Percentiles rank a stretch among this genome's conserved stretches.
phyloP scores from a whole-genome alignment of 164 flowering plant genomes.

The Umbellularia californica region DNA sequence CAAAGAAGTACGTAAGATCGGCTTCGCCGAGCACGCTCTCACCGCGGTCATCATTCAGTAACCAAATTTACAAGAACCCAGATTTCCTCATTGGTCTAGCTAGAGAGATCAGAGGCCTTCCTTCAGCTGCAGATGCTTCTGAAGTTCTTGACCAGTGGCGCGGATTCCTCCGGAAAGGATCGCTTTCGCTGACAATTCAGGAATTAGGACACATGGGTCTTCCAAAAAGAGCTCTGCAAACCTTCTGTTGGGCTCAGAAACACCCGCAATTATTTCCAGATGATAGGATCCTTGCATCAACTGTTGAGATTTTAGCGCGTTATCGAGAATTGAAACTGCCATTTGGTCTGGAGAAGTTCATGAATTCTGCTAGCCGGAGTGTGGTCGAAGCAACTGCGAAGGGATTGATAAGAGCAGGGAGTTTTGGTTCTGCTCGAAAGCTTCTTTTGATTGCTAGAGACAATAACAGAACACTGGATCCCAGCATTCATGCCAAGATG shows the following conservation, averaged over 20 bases:
- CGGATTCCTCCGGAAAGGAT: slow-evolving; percentile 65
- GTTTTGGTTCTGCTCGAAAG: slow-evolving; percentile 57
- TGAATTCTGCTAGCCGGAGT: slow-evolving; percentile 44
- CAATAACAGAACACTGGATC: slow-evolving; percentile 47
- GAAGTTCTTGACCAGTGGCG: slow-evolving; percentile 50
- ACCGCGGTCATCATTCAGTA: slow-evolving; percentile 35
- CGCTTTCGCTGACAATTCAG: slow-evolving; percentile 74
- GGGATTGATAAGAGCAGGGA: slow-evolving; percentile 79
- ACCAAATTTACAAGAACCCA: slow-evolving; percentile 63
- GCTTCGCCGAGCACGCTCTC: slow-evolving; percentile 17
- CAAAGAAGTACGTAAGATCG: slow-evolving; percentile 40
- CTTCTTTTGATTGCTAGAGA: slow-evolving; percentile 54
- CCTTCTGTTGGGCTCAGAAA: slow-evolving; percentile 77
- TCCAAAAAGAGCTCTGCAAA: slow-evolving; percentile 70
- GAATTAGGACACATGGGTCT: slow-evolving; percentile 90
- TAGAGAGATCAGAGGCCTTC: slow-evolving; percentile 57
- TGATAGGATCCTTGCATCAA: slow-evolving; percentile 69
- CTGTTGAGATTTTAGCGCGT: slow-evolving; percentile 72
- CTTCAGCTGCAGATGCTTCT: slow-evolving; percentile 48
- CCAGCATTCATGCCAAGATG: slow-evolving; percentile 71
- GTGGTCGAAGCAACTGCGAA: slow-evolving; percentile 78
- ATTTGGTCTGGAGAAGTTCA: slow-evolving; percentile 45
- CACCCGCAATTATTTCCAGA: slow-evolving; percentile 81
- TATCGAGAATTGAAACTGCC: slow-evolving; percentile 55
- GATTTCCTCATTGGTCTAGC: slow-evolving; percentile 59